A percentile compares a stretch with the other conserved stretches of the same genome.
phyloP scores from a whole-genome alignment of 371 early-diverging fungal species.

The Haplosporangium sp. region DNA sequence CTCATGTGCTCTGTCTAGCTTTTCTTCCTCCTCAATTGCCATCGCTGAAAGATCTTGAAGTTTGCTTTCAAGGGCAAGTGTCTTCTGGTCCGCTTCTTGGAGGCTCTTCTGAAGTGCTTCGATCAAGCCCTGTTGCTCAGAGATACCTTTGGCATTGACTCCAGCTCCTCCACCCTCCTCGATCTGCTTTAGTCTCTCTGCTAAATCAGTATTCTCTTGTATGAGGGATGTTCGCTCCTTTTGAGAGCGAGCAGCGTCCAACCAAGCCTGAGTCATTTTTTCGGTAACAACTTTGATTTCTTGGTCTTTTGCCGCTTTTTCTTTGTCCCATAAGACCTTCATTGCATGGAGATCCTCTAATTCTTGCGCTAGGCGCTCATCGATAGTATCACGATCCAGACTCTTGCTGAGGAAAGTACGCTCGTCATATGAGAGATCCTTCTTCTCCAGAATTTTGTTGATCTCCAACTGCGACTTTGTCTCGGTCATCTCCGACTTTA shows the following conservation, averaged over 20 bases:
- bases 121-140: slow-evolving; percentile 30
- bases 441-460: slow-evolving; percentile 42
- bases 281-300: slow-evolving; percentile 51
- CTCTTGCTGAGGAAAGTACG: slow-evolving; percentile 47
- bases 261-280: slow-evolving; percentile 49
- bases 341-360: slow-evolving; percentile 44
- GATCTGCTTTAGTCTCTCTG: slow-evolving; percentile 19
- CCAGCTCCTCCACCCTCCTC: slow-evolving; percentile 13
- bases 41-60: slow-evolving; percentile 23
- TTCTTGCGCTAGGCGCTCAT: slow-evolving; percentile 38
- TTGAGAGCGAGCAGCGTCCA: slow-evolving; percentile 36
- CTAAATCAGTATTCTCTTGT: slow-evolving; percentile 24
- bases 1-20: slow-evolving; percentile 10
- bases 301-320: slow-evolving; percentile 32
- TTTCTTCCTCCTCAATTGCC: slow-evolving; percentile 33
- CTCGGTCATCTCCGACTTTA: slow-evolving; percentile 53
- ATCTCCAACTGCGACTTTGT: slow-evolving; percentile 41
- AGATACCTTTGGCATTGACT: background rate
- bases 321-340: slow-evolving; percentile 46
- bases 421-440: slow-evolving; percentile 45
- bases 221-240: slow-evolving; percentile 36
- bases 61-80: slow-evolving; percentile 22
- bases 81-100: slow-evolving; percentile 28
- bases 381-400: slow-evolving; percentile 40
- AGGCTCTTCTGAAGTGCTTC: slow-evolving; percentile 36